Evolutionary conservation across 2,329 filamentous ascomycete genomes (phyloP), one percentile per base, ranked within the genome.

Genomic region (Drechslerella stenobrocha): DNA sequence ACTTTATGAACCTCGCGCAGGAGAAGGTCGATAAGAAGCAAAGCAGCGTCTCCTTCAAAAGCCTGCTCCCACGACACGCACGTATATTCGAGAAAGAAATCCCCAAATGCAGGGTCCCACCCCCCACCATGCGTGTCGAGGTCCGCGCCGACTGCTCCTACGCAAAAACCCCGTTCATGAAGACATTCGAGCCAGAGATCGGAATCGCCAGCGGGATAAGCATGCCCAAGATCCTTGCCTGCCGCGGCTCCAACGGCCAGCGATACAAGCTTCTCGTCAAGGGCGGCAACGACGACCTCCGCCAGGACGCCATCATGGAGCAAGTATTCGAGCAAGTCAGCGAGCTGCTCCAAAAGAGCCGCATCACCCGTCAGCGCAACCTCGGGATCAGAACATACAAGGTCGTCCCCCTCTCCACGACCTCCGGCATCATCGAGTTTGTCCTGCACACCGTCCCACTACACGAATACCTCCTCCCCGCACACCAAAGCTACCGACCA

Each of bases 251-350:
- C 15, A 84, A 96, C 76, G 95, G 93, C 4, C 79, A 81, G 58
- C 83, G 81, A 32, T 96, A 91, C 78, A 96, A 89, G 76, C 90
- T 96, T 77, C 80, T 98, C 69, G 89, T 96, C 75, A 98, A 98
- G 80, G 90, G 90, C 70, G 91, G 93, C 15, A 92, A 92, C 74
- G 93, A 98, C 75, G 92, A 98, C 75, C 82, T 99, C 9, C 88
- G 95, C 6, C 93, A 98, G 78, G 93, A 99, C 74, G 90, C 92
- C 44, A 98, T 86, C 80, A 99, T 99, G 95, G 95, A 98, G 77
- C 93, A 99, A 77, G 93, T 98, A 0, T 99, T 98, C 75, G 89
- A 91, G 63, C 90, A 95, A 77, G 93, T 96, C 20, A 97, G 90
- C 61, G 88, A 89, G 52, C 83, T 98, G 20, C 80, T 99, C 23